Conservation (phyloP, 2,329 filamentous ascomycete species). For the Drechslerella coelobrocha region DNA sequence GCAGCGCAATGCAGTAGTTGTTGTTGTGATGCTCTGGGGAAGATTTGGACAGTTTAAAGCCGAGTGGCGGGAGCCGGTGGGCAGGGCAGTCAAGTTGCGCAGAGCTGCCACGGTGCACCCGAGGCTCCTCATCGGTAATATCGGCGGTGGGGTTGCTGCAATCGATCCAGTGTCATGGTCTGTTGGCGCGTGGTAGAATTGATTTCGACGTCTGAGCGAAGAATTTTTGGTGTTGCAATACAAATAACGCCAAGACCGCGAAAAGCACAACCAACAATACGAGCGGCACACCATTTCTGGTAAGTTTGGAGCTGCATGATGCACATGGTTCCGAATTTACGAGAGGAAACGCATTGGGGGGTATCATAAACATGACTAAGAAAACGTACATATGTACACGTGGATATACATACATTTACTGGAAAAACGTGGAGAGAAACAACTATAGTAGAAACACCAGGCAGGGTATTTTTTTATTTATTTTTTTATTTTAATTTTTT, state of each 20-base stretch:
- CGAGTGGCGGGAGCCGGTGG: background rate
- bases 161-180: conserved; percentile 12
- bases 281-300: no score
- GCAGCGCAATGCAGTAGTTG: background rate
- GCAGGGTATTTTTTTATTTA: no score
- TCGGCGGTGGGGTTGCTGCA: background rate
- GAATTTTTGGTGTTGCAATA: background rate
- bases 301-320: background rate
- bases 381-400: no score
- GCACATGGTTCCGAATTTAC: background rate
- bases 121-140: conserved; percentile 36
- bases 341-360: no score
- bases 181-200: background rate
- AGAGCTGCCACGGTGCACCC: conserved; percentile 19
- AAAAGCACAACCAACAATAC: no score
- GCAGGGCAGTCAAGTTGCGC: conserved; percentile 28
- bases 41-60: background rate
- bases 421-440: no score
- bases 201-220: background rate
- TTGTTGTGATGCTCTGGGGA: background rate
- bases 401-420: no score
- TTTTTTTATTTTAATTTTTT: no score
- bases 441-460: no score
- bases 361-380: no score
- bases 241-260: background rate